A percentile compares a stretch with the other conserved stretches of the same genome.
Conservation (phyloP, 1,139 yeast species). For the Debaryomyces singareniensis region DNA sequence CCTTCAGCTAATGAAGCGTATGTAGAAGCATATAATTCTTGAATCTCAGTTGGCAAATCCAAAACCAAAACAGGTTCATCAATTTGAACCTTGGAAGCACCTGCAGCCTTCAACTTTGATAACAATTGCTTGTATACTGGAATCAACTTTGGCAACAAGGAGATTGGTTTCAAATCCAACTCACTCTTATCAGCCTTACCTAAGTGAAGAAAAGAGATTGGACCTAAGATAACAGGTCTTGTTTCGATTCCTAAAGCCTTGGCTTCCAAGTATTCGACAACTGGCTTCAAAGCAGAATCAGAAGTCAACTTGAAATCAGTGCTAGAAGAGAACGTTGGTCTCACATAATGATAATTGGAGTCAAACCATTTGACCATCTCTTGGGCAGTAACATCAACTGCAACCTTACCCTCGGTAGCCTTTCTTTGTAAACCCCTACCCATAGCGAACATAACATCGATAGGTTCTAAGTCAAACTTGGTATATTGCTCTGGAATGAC, state of each 20-base stretch:
- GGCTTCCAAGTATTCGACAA: constrained; percentile 96
- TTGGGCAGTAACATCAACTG: constrained; percentile 97
- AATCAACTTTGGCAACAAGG: constrained; percentile 78
- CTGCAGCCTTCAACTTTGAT: constrained; percentile 83
- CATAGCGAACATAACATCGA: constrained; percentile 96
- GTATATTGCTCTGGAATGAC: constrained; percentile 96
- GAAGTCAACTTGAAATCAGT: constrained; percentile 89
- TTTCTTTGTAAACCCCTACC: constrained; percentile 99
- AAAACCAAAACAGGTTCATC: constrained; percentile 97
- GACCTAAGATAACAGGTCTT: constrained; percentile 96
- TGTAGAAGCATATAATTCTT: constrained; percentile 83
- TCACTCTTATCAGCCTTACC: constrained; percentile 99
- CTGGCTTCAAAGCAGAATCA: constrained; percentile 79
- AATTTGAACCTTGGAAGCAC: constrained; percentile 92
- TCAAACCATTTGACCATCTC: constrained; percentile 99
- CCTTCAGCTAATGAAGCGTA: constrained; percentile 63
- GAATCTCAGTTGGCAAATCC: constrained; percentile 80
- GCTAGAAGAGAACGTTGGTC: constrained; percentile 96
- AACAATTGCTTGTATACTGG: constrained; percentile 91
- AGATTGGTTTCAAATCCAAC: constrained; percentile 86
- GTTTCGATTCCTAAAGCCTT: constrained; percentile 93
- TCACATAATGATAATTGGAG: constrained; percentile 98
- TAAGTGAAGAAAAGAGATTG: constrained; percentile 86
- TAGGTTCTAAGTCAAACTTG: constrained; percentile 81
- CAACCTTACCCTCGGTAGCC: constrained; percentile 80